Base-by-base conservation (phyloP, 73 alveolate genomes). In the Stentor roeselii region DNA sequence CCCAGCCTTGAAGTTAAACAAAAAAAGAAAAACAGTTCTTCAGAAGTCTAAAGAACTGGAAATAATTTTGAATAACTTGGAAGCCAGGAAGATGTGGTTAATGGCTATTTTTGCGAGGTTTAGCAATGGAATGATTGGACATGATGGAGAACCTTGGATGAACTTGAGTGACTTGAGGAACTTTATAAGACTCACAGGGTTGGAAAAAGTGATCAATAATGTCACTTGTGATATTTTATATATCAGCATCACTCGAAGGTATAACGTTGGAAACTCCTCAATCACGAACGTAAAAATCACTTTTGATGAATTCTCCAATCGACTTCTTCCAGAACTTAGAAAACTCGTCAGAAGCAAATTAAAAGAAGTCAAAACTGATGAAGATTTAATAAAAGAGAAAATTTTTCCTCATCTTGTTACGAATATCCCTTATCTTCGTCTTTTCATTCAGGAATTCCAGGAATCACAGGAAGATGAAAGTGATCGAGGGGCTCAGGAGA, bases 221-320 rank as follows among this genome's bases (percentile, higher is more conserved):
- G 80, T 2, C 37, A 34, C 41, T 32, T 67, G 50, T 67, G 80
- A 67, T 67, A 67, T 67, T 1, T 67, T 67, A 67, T 67, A 67
- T 34, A 40, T 67, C 1, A 67, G 37, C 21, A 14, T 67, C 27
- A 67, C 80, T 0, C 21, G 80, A 34, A 67, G 14, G 14, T 67
- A 21, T 2, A 34, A 67, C 34, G 50, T 40, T 21, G 37, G 42
- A 2, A 67, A 27, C 21, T 30, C 41, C 15, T 21, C n/a, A 14
- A 67, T 27, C 15, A 67, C 80, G 14, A 27, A 27, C 37, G 37
- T 32, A 27, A 67, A 67, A 67, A n/a, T 67, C 14, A 34, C 27
- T 21, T 67, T 67, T 34, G 37, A 67, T 30, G 50, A 67, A 2
- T 67, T 67, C 34, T 67, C n/a, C 34, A 40, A 67, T 30, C 15